Evolutionary conservation across 1,284 basidiomycete genomes (phyloP), one percentile per base, ranked within the genome.

Genomic region (Malassezia nana): DNA sequence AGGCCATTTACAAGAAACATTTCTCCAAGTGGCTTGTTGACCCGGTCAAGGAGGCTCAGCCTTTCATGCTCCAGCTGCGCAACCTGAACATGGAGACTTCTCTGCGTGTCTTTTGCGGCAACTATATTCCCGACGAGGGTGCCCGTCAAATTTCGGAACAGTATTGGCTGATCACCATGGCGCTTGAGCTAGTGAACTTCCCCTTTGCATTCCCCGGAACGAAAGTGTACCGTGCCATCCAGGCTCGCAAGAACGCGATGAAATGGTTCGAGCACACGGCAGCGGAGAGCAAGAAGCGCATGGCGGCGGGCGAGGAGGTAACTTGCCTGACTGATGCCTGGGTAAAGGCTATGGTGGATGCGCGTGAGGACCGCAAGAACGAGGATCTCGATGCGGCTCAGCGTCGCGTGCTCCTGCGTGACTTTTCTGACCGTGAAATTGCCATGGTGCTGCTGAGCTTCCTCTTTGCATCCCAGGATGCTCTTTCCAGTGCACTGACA

Each of bases 171-270:
- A 94, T 98, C 76, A 96, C 92, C 15, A 78, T 84, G 64, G 89
- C 92, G 1, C 84, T 98, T 41, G 89, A 98, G 76, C 85, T 98
- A 53, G 92, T 98, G 79, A 98, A 98, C 80, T 98, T 98, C 80
- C 92, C 92, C 22, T 78, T 98, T 59, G 85, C 65, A 8, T 59
- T 73, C 44, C 69, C 72, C 1, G 94, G 94, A 28, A 98, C 92
- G 54, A 96, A 96, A 76, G 83, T 96, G 46, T 98, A 87, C 79
- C 86, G 84, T 61, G 92, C 92, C 1, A 86, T 92, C 67, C 83
- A 94, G 77, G 87, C 89, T 5, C 84, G 92, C 71, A 96, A 95
- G 76, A 79, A 80, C 41, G 88, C 89, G 7, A 82, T 92, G 79
- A 81, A 82, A 69, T 87, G 85, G 82, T 81, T 96, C 55, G 82